These are phyloP conservation scores for Gliomastix tumulicola DNA, from an alignment of 2,329 filamentous ascomycete genomes.

Conservation along the genomic window DNA sequence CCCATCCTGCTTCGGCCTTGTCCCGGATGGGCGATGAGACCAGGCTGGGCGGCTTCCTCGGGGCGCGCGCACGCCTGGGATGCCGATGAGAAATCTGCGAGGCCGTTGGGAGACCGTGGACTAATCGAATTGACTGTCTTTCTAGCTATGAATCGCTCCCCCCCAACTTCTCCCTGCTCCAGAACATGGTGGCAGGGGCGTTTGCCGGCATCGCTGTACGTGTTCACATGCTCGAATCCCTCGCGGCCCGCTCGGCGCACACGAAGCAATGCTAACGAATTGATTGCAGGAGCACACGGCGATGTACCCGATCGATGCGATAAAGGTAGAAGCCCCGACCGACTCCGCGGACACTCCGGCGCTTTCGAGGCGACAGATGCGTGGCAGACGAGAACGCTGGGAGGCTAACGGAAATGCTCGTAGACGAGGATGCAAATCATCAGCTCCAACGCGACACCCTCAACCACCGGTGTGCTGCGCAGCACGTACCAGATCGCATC, in stretches of 20 bases:
- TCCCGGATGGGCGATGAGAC: no score
- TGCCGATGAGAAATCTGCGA: not conserved
- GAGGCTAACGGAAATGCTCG: no score
- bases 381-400: no score
- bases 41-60: no score
- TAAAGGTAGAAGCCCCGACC: no score
- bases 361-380: slow-evolving; percentile 8
- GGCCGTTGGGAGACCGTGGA: not conserved
- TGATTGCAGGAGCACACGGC: slow-evolving; percentile 82
- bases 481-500: slow-evolving; percentile 88
- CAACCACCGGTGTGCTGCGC: slow-evolving; percentile 86
- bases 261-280: slow-evolving; percentile 2
- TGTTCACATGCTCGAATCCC: no score
- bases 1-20: no score
- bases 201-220: slow-evolving; percentile 93
- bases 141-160: slow-evolving; percentile 82
- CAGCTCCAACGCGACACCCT: slow-evolving; percentile 65
- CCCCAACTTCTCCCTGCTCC: slow-evolving; percentile 85
- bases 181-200: slow-evolving; percentile 94
- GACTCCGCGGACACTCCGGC: no score
- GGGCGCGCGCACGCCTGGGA: not conserved
- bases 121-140: not conserved
- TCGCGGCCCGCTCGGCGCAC: no score
- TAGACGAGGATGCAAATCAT: slow-evolving; percentile 98
- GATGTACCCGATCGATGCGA: slow-evolving; percentile 97